phyloP scores from a whole-genome alignment of 106 monocot genomes.

The Triglochin maritima region DNA sequence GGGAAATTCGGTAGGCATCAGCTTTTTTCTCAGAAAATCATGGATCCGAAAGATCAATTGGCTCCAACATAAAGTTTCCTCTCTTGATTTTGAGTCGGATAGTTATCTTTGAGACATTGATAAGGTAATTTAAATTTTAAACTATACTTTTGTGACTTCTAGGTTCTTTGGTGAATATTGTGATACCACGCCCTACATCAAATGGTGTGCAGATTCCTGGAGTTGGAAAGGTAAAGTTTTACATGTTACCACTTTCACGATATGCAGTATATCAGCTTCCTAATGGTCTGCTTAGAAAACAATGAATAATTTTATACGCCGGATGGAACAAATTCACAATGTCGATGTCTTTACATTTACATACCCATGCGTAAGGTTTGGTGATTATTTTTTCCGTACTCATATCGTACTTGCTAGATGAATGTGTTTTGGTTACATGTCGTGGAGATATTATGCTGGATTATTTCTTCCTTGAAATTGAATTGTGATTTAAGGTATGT shows the following conservation, averaged over 20 bases:
- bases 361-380: too few species aligned
- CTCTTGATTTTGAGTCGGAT: background rate
- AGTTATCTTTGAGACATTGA: background rate
- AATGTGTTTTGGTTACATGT: too few species aligned
- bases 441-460: too few species aligned
- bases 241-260: background rate
- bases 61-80: background rate
- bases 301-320: too few species aligned
- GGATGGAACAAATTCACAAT: too few species aligned
- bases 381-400: too few species aligned
- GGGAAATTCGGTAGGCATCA: constrained; percentile 27
- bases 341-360: too few species aligned
- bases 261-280: too few species aligned
- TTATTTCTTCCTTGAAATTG: too few species aligned
- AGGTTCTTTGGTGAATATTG: constrained; percentile 27
- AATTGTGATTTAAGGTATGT: too few species aligned
- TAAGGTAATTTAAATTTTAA: background rate
- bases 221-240: constrained; percentile 31
- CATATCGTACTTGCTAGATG: too few species aligned
- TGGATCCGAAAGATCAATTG: background rate
- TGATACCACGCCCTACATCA: constrained; percentile 32
- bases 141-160: background rate
- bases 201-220: constrained; percentile 26
- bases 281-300: too few species aligned
- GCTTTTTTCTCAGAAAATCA: background rate